phyloP scores from a whole-genome alignment of 2,329 filamentous ascomycete species.

The Neurospora sp. region DNA sequence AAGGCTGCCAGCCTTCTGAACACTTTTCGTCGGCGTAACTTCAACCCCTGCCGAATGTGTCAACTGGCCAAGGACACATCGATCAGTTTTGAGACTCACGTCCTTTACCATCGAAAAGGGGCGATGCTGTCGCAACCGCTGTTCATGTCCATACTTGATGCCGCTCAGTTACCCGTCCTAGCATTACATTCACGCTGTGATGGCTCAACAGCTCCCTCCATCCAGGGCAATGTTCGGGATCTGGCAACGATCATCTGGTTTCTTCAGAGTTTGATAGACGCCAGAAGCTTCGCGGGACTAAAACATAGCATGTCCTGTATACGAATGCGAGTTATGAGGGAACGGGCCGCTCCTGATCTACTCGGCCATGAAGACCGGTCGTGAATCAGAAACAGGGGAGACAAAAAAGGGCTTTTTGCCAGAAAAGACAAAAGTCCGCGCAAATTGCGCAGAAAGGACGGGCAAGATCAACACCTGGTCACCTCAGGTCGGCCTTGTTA shows the following conservation, averaged over 20 bases:
- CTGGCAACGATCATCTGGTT: background rate
- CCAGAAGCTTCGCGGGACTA: background rate
- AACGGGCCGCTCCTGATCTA: constrained; percentile 16
- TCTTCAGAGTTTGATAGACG: background rate
- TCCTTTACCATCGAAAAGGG: background rate
- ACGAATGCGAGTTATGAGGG: constrained; percentile 4
- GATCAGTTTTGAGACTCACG: background rate
- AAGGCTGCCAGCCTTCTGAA: background rate
- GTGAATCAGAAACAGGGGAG: constrained; percentile 1
- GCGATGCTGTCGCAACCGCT: background rate
- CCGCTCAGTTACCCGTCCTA: background rate
- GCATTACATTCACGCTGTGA: background rate
- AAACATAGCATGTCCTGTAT: background rate
- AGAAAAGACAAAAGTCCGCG: background rate
- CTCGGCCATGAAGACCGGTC: constrained; percentile 1
- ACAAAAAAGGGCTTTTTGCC: constrained; percentile 4
- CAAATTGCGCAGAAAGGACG: background rate
- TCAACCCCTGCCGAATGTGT: background rate
- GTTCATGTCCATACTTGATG: background rate
- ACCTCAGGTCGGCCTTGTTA: constrained; percentile 11
- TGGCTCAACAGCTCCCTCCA: background rate
- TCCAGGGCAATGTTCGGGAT: background rate
- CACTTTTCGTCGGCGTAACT: background rate
- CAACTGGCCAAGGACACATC: background rate
- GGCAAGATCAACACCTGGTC: constrained; percentile 8